These are phyloP conservation scores for Nothophytophthora sp. DNA, from an alignment of 352 stramenopile species.

Conservation along the genomic window DNA sequence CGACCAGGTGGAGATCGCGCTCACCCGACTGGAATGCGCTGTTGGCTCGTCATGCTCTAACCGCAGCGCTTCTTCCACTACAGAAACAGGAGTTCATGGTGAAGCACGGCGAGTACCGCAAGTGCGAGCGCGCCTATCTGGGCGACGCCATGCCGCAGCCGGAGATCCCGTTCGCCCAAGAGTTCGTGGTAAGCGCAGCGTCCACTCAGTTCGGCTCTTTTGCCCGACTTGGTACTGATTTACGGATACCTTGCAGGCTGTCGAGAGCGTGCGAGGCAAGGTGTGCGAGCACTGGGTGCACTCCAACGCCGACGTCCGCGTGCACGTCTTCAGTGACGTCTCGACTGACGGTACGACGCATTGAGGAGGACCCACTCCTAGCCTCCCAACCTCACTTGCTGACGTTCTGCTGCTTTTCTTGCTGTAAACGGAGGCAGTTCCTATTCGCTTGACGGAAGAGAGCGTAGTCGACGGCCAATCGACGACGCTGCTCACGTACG, in stretches of 20 bases:
- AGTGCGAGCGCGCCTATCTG: constrained; percentile 73
- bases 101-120: constrained; percentile 61
- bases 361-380: too few species aligned
- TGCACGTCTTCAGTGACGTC: constrained; percentile 64
- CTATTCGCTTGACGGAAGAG: constrained; percentile 68
- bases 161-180: constrained; percentile 47
- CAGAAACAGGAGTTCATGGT: constrained; percentile 78
- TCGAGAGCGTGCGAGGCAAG: constrained; percentile 55
- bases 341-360: constrained; percentile 39
- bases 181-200: constrained; percentile 40
- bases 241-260: too few species aligned
- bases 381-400: too few species aligned
- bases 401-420: background rate
- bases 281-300: constrained; percentile 72
- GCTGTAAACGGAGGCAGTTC: constrained; percentile 40
- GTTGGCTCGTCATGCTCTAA: background rate
- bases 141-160: constrained; percentile 60
- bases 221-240: too few species aligned
- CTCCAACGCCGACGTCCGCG: constrained; percentile 42
- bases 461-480: constrained; percentile 45
- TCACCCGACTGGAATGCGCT: background rate
- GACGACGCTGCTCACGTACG: constrained; percentile 63
- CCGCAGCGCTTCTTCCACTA: too few species aligned
- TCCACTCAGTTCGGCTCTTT: background rate
- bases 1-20: constrained; percentile 27